A percentile compares a stretch with the other conserved stretches of the same genome.
Conservation (phyloP, 2,329 filamentous ascomycete species). For the Tolypocladium amazonense region DNA sequence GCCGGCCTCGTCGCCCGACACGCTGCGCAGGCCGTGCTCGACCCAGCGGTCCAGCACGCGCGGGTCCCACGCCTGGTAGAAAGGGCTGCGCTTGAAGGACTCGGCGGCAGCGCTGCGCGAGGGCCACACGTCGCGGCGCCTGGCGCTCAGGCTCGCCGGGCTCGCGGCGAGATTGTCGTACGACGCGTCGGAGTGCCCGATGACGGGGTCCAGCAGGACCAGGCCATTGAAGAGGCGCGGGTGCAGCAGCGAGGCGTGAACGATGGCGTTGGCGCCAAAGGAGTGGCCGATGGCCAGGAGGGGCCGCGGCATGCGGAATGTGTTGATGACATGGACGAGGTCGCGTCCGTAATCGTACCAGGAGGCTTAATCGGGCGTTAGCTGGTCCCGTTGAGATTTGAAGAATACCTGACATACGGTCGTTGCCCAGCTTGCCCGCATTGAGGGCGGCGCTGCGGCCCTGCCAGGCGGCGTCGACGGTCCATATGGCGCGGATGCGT, state of each 20-base stretch:
- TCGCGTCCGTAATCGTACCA: slow-evolving; percentile 85
- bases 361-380: slow-evolving; percentile 40
- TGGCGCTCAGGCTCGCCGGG: slow-evolving; percentile 52
- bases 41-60: slow-evolving; percentile 58
- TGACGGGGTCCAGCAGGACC: slow-evolving; percentile 76
- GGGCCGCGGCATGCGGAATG: slow-evolving; percentile 70
- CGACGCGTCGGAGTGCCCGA: slow-evolving; percentile 38
- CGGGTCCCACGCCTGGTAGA: slow-evolving; percentile 75
- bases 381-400: not conserved
- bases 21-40: slow-evolving; percentile 61
- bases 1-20: slow-evolving; percentile 24
- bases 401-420: slow-evolving; percentile 46
- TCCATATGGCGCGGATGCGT: slow-evolving; percentile 74
- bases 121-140: slow-evolving; percentile 73
- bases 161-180: slow-evolving; percentile 20
- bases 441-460: slow-evolving; percentile 72
- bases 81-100: slow-evolving; percentile 52
- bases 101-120: slow-evolving; percentile 57
- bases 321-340: slow-evolving; percentile 74
- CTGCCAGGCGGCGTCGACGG: slow-evolving; percentile 80
- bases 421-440: slow-evolving; percentile 65
- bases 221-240: slow-evolving; percentile 69
- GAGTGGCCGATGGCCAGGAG: slow-evolving; percentile 82
- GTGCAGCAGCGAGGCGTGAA: slow-evolving; percentile 63
- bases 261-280: slow-evolving; percentile 69